A percentile compares a stretch with the other conserved stretches of the same genome.
phyloP scores from a whole-genome alignment of 805 yeast species.

The Helenozyma baotianmanensis region DNA sequence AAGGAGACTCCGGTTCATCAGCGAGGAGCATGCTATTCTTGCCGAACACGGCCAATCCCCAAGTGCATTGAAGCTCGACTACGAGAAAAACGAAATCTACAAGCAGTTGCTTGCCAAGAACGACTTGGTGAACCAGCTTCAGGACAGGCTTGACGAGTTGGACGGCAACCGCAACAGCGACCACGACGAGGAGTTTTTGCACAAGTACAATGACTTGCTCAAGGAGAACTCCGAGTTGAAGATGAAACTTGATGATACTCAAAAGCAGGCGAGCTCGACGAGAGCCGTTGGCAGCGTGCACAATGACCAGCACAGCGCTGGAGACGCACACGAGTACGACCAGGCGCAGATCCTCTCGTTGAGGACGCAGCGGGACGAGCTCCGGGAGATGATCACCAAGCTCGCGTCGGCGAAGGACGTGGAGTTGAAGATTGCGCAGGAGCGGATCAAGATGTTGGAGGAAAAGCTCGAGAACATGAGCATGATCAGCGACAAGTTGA shows the following conservation, averaged over 20 bases:
- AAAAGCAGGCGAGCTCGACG: background rate
- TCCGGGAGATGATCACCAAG: conserved; percentile 36
- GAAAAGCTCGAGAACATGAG: conserved; percentile 25
- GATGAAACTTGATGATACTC: conserved; percentile 3
- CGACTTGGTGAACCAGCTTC: conserved; percentile 43
- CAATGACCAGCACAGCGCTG: conserved; percentile 5
- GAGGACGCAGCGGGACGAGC: conserved; percentile 35
- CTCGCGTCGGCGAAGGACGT: conserved; percentile 31
- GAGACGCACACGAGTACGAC: conserved; percentile 9
- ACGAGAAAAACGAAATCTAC: conserved; percentile 51
- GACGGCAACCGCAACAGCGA: conserved; percentile 12
- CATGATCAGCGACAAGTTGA: conserved; percentile 30
- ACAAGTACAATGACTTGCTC: conserved; percentile 36
- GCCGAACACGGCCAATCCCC: conserved; percentile 51
- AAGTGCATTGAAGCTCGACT: conserved; percentile 50
- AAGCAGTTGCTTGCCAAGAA: conserved; percentile 44
- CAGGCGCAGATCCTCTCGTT: conserved; percentile 13
- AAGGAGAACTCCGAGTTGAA: conserved; percentile 41
- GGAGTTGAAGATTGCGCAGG: conserved; percentile 33
- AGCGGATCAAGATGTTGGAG: conserved; percentile 31
- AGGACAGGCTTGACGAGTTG: conserved; percentile 42
- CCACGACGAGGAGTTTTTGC: conserved; percentile 34
- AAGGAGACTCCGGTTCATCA: conserved; percentile 58
- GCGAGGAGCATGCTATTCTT: conserved; percentile 65
- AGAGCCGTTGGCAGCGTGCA: too few species aligned